phyloP scores from a whole-genome alignment of 441 rosid genomes.

The Cnidoscolus chayamansa region DNA sequence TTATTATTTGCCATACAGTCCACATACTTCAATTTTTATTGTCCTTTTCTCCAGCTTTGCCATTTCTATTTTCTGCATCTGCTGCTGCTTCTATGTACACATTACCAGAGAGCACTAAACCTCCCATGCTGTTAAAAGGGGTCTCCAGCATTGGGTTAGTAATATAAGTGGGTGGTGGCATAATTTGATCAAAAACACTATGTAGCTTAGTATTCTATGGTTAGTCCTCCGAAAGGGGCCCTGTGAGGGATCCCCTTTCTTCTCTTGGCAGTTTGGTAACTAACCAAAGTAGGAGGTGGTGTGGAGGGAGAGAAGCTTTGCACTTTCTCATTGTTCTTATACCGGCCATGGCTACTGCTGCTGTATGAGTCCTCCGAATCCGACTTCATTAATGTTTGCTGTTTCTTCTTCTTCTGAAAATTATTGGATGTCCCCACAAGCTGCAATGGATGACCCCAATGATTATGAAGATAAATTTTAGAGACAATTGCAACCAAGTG shows the following conservation, averaged over 20 bases:
- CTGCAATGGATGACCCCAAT: slow-evolving; percentile 29
- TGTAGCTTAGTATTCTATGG: slow-evolving; percentile 34
- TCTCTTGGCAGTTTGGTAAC: slow-evolving; percentile 51
- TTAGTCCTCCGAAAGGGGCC: slow-evolving; percentile 73
- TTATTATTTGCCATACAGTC: neutral
- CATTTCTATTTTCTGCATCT: slow-evolving; percentile 19
- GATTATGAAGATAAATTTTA: neutral
- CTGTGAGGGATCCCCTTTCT: slow-evolving; percentile 93
- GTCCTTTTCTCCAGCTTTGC: neutral
- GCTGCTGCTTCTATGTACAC: slow-evolving; percentile 36
- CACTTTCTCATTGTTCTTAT: slow-evolving; percentile 33
- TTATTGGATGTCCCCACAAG: slow-evolving; percentile 63
- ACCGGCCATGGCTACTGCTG: slow-evolving; percentile 45
- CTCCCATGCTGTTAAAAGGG: slow-evolving; percentile 8
- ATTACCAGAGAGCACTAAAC: neutral
- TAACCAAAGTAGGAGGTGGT: slow-evolving; percentile 63
- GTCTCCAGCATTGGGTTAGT: neutral
- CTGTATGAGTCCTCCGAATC: slow-evolving; percentile 77
- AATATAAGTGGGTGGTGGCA: no score
- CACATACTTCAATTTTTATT: neutral
- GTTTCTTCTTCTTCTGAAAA: slow-evolving; percentile 45
- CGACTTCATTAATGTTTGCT: slow-evolving; percentile 37
- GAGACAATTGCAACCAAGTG: no score
- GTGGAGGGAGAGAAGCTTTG: slow-evolving; percentile 79
- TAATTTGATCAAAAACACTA: neutral